A percentile compares a stretch with the other conserved stretches of the same genome.
phyloP scores from a whole-genome alignment of 225 moss, liverwort and hornwort genomes.

The Polytrichum commune region DNA sequence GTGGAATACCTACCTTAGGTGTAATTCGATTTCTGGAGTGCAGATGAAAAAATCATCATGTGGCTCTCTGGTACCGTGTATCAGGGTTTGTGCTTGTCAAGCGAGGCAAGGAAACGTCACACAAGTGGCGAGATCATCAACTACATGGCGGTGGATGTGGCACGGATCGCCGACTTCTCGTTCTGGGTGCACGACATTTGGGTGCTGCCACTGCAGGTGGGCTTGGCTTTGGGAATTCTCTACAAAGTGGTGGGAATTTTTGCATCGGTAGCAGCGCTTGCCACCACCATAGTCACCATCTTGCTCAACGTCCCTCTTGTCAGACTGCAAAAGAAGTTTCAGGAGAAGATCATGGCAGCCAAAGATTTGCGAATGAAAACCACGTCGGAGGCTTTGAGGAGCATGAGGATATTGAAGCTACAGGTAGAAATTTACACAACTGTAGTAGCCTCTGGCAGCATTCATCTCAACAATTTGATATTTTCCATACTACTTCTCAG shows the following conservation, averaged over 20 bases:
- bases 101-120: conserved; percentile 42
- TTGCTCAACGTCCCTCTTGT: conserved; percentile 47
- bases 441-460: too few relatives aligned
- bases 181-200: conserved; percentile 62
- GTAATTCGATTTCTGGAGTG: not conserved
- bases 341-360: conserved; percentile 66
- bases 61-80: not conserved
- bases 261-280: conserved; percentile 45
- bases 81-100: conserved; percentile 55
- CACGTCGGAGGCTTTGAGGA: conserved; percentile 56
- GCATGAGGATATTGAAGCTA: conserved; percentile 46
- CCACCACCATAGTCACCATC: conserved; percentile 42
- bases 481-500: too few relatives aligned
- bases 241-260: conserved; percentile 49
- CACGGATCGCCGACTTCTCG: conserved; percentile 33
- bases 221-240: conserved; percentile 54
- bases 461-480: too few relatives aligned
- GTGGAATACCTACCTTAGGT: not conserved
- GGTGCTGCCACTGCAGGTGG: conserved; percentile 57
- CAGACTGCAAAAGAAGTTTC: conserved; percentile 31
- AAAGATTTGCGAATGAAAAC: conserved; percentile 76
- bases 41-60: too few relatives aligned
- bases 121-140: conserved; percentile 76
- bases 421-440: conserved; percentile 20
- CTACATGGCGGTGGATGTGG: conserved; percentile 58